Evolutionary conservation across 2,329 filamentous ascomycete genomes (phyloP).

Genomic region (Phialophora expanda): DNA sequence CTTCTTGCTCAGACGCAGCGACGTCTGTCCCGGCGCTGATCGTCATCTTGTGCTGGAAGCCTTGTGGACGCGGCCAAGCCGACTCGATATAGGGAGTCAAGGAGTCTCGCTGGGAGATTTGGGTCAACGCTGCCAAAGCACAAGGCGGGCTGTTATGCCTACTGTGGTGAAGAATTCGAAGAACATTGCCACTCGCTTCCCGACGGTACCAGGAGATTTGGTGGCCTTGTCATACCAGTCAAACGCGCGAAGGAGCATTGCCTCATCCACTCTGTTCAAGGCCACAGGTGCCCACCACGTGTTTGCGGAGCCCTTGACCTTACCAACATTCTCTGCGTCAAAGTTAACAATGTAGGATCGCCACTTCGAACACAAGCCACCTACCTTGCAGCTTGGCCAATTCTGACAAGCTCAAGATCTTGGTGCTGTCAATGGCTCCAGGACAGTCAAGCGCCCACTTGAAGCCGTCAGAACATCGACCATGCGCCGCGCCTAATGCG

Average conservation of each 20-base stretch:
- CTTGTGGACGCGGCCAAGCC: conserved; percentile 16
- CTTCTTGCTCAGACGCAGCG: neutral
- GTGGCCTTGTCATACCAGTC: conserved; percentile 16
- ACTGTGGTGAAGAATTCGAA: conserved; percentile 15
- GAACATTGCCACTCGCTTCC: conserved; percentile 2
- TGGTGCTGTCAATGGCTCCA: conserved; percentile 9
- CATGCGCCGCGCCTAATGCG: conserved; percentile 6
- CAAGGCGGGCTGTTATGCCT: neutral
- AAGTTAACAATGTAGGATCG: neutral
- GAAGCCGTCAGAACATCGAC: conserved; percentile 13
- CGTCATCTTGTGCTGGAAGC: conserved; percentile 15
- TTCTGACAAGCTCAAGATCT: conserved; percentile 5
- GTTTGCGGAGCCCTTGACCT: conserved; percentile 12
- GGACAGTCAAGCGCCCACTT: conserved; percentile 18
- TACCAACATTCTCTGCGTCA: conserved; percentile 5
- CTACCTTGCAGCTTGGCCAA: conserved; percentile 13
- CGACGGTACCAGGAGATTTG: neutral
- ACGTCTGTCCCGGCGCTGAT: conserved; percentile 13
- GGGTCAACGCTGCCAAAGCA: neutral
- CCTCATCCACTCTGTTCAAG: conserved; percentile 4
- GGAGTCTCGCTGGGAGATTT: conserved; percentile 6
- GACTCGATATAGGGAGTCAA: conserved; percentile 3
- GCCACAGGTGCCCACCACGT: conserved; percentile 16
- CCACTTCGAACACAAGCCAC: neutral
- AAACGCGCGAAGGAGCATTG: conserved; percentile 14